Percentiles rank a stretch among this genome's conserved stretches.
phyloP scores from a whole-genome alignment of 305 asterid species.

The Solanum hybrid region DNA sequence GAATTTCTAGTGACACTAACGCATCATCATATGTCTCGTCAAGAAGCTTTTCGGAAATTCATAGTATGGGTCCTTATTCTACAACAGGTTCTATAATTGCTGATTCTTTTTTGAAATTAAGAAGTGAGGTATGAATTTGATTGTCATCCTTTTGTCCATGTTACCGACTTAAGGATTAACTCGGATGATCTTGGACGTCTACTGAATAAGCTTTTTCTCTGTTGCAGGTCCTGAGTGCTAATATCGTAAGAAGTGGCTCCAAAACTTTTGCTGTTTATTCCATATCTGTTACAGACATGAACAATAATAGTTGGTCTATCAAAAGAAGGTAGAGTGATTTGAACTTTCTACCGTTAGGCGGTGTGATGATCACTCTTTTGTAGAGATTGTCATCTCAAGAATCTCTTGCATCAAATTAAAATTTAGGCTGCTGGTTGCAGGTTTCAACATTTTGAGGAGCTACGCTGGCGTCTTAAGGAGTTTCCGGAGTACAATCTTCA shows the following conservation, averaged over 20 bases:
- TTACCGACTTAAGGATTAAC: neutral
- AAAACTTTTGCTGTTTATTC: constrained; percentile 79
- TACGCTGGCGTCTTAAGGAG: constrained; percentile 90
- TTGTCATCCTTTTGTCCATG: neutral
- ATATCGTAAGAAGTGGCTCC: constrained; percentile 89
- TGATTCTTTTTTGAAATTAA: constrained; percentile 55
- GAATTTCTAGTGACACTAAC: constrained; percentile 53
- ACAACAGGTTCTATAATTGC: constrained; percentile 55
- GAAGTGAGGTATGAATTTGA: constrained; percentile 69
- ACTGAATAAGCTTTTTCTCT: constrained; percentile 3
- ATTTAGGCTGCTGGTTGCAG: constrained; percentile 38
- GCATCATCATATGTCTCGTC: constrained; percentile 66
- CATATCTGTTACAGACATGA: constrained; percentile 72
- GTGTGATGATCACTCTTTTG: neutral
- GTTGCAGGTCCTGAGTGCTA: constrained; percentile 78
- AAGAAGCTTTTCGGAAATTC: constrained; percentile 54
- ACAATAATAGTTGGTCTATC: constrained; percentile 84
- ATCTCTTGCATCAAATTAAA: neutral
- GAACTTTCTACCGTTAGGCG: neutral
- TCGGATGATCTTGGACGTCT: neutral
- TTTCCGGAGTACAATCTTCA: constrained; percentile 83
- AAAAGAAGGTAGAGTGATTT: constrained; percentile 67
- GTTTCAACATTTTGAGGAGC: constrained; percentile 90
- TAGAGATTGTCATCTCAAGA: neutral
- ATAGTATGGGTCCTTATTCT: constrained; percentile 40